Evolutionary conservation across 169 alveolate species (phyloP), one percentile per base, ranked within the genome.

Genomic region (Cyclospora cayetanensis): DNA sequence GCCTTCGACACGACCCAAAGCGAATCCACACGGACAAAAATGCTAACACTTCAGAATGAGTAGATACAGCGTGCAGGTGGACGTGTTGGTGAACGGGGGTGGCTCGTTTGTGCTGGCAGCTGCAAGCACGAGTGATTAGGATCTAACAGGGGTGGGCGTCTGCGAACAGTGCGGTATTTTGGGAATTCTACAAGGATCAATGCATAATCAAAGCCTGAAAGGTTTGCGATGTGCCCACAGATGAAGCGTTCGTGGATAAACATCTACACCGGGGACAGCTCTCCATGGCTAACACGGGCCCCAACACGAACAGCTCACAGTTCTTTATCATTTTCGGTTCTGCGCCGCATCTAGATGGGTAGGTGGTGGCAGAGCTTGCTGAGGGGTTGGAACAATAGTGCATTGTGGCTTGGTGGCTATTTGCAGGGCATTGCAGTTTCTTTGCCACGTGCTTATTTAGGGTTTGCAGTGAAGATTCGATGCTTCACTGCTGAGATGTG

Each of bases 241-340:
- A 91, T 91, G 97, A 96, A 90, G 96, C 94, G 83, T 96, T 96
- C 93, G 91, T 74, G 41, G 63, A 93, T 39, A 95, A 95, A 55
- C 98, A 96, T 91, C 94, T 93, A 18, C 95, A 94, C 50, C 91
- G 94, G 37, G 97, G 97, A 63, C 84, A 92, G 41, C 94, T 96
- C 42, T 95, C 97, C n/a, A 96, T 96, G 98, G 98, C 97, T 65
- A 96, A 96, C 92, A 95, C 97, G 68, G 98, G 98, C 2, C 96
- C 95, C 52, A 18, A 18, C 25, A 92, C 95, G 91, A 95, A 97
- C 53, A 96, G 96, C 93, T 96, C 96, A 43, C 92, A 95, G 0
- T 96, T 95, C 90, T 97, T 97, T 89, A 93, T 95, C 93, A 93
- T 97, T 29, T 90, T 95, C 35, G 96, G 84, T 42, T 82, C 92